Evolutionary conservation across 2,329 filamentous ascomycete genomes (phyloP), one percentile per base, ranked within the genome.

Genomic region (Podosphaera aphanis): DNA sequence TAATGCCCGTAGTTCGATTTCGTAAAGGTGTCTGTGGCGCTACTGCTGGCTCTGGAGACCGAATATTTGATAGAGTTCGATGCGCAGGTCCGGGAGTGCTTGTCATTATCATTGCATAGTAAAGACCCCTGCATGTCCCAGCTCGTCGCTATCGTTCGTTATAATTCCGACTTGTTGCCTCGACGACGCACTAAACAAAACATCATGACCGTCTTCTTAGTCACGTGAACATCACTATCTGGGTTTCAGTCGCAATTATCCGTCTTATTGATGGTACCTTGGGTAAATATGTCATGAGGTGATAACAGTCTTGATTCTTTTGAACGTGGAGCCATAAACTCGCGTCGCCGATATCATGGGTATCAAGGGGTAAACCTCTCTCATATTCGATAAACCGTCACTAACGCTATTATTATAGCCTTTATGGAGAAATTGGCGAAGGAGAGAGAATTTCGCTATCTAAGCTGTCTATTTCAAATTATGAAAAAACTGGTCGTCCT

Each of bases 361-460:
- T n/a, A 78, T 79, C 59, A 76, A 74, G 64, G 73, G 73, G 73
- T 76, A 59, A 46, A 59, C 51, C 33, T 21, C 13, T 21, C 15
- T 38, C 43, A 23, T 4, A 11, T 19, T 38, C n/a, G 2, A 27
- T 41, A 33, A 33, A n/a, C 29, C 29, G 29, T 33, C 29, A 33
- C 29, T 33, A 33, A 33, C 11, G 46, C 51, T 57, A 37, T 56
- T 31, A 46, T 16, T 44, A 7, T 47, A 93, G 88, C 15, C 83
- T 98, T 46, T 90, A 93, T 63, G 79, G 80, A 57, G 83, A 93
- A 61, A 82, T 98, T 53, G 86, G 86, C 36, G 65, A 77, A 7
- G 84, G 85, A 46, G 70, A 80, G 57, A 74, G 86, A 49, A 68
- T 92, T 46, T 79, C 90, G 16, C 69, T 98, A 8, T 75, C 82